Base-by-base conservation (phyloP, 2,329 filamentous ascomycete genomes). In the Stylonectria norvegica region DNA sequence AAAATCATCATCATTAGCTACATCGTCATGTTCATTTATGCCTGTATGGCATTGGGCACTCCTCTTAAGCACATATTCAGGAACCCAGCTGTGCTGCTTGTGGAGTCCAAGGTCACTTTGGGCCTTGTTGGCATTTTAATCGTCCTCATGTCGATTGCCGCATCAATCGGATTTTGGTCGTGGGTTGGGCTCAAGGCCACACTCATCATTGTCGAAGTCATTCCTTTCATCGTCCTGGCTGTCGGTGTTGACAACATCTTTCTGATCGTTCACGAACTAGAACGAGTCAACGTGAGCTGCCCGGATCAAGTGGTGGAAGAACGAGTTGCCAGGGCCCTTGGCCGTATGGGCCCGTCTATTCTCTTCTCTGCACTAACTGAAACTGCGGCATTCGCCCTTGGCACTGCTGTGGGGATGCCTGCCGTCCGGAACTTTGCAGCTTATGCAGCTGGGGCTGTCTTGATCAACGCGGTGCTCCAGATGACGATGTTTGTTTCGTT, bases 241-340 rank as follows among this genome's bases (percentile, higher is more conserved):
- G 90, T 98, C 19, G 93, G 93, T 32, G 94, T 98, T 3, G 93
- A 98, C 74, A 98, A 98, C 60, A 97, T 98, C 56, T 98, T 98
- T 69, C 72, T 98, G 40, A 95, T 98, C 43, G 93, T 98, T 1
- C 93, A 98, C 65, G 93, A 98, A 65, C 95, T 98, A 44, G 93
- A 98, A 61, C 79, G 93, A 20, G 86, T 96, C 60, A 98, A 98
- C 57, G 70, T 89, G 53, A 95, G 85, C 62, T 86, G 95, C 57
- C 89, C 90, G 0, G 90, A 97, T 57, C 85, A 90, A 48, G 78
- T 85, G 62, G 84, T 98, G 3, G 86, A 95, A 52, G 83, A 90
- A 57, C 80, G 93, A 18, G 83, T 97, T 40, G 85, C 89, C 5
- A 84, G 86, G 57, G 87, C 93, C 3, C 73, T 97, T n/a, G 91